Conservation (phyloP, 1,284 basidiomycete species). For the Trametes versicolor region DNA sequence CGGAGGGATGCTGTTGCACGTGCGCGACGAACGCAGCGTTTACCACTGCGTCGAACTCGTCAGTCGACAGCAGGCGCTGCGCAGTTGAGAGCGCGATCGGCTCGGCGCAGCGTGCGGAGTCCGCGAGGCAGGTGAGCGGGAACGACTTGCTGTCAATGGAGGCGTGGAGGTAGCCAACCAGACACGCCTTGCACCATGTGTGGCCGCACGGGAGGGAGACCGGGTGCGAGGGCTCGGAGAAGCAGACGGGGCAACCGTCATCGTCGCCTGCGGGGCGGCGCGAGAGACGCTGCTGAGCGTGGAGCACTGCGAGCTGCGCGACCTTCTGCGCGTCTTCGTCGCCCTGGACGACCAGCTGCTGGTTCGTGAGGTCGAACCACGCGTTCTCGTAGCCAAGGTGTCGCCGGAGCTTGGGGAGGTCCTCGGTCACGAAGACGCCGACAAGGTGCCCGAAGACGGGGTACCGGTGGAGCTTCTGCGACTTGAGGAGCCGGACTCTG, state of each 20-base stretch:
- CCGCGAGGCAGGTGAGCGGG: conserved; percentile 73
- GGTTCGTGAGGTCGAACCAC: conserved; percentile 42
- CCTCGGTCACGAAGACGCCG: conserved; percentile 54
- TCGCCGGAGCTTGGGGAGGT: conserved; percentile 49
- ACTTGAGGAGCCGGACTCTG: conserved; percentile 53
- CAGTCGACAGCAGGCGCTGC: conserved; percentile 56
- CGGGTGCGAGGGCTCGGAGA: conserved; percentile 60
- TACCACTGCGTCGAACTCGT: conserved; percentile 62
- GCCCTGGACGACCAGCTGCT: conserved; percentile 48
- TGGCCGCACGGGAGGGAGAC: conserved; percentile 70
- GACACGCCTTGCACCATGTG: conserved; percentile 68
- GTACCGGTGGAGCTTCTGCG: conserved; percentile 53
- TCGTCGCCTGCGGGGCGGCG: conserved; percentile 27
- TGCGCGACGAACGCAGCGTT: conserved; percentile 66
- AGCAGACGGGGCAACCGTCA: conserved; percentile 67
- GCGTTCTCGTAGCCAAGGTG: conserved; percentile 54
- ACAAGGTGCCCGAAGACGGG: conserved; percentile 56
- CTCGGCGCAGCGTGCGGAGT: conserved; percentile 62
- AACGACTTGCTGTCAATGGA: conserved; percentile 67
- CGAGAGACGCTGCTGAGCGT: conserved; percentile 42
- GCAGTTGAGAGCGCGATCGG: conserved; percentile 61
- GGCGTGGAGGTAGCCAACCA: conserved; percentile 63
- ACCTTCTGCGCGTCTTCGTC: conserved; percentile 49
- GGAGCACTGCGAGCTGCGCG: conserved; percentile 51
- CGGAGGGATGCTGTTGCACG: conserved; percentile 61